phyloP scores from a whole-genome alignment of 371 early-diverging fungal genomes.

The Mortierella sp. region DNA sequence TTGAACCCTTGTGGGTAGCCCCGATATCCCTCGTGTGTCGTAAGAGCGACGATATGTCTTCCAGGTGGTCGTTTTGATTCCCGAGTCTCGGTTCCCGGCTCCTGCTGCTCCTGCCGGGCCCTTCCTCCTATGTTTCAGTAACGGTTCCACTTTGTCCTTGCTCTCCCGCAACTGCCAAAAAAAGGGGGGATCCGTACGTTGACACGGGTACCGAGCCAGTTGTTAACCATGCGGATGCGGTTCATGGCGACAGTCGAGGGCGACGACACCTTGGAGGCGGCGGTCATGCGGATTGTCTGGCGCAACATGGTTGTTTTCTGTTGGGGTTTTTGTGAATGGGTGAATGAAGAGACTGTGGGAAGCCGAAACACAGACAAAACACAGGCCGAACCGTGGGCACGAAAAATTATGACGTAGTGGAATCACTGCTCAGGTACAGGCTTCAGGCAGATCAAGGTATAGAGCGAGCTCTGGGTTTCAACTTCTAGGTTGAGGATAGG shows the following conservation, averaged over 20 bases:
- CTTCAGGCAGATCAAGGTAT: too few relatives aligned
- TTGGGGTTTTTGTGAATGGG: neutral
- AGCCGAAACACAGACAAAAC: neutral
- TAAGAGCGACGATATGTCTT: too few relatives aligned
- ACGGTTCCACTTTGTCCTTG: neutral
- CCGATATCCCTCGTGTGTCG: neutral
- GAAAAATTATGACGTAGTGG: neutral
- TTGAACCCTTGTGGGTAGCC: neutral
- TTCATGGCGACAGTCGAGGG: conserved; percentile 44
- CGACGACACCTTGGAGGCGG: conserved; percentile 49
- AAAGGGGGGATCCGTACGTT: conserved; percentile 30
- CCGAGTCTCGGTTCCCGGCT: neutral
- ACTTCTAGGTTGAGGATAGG: too few relatives aligned
- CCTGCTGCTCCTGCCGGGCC: neutral
- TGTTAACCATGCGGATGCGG: conserved; percentile 51
- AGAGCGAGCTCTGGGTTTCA: too few relatives aligned
- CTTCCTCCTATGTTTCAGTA: conserved; percentile 1
- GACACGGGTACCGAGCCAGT: conserved; percentile 50
- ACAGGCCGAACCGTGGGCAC: neutral
- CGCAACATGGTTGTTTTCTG: conserved; percentile 43
- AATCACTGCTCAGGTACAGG: neutral
- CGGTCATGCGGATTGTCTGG: conserved; percentile 49
- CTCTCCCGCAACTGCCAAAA: neutral
- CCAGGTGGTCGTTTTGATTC: neutral
- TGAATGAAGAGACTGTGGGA: conserved; percentile 18